Percentiles rank a stretch among this genome's conserved stretches.
Conservation (phyloP, 768 basidiomycete species). For the Wakefieldia striispora region DNA sequence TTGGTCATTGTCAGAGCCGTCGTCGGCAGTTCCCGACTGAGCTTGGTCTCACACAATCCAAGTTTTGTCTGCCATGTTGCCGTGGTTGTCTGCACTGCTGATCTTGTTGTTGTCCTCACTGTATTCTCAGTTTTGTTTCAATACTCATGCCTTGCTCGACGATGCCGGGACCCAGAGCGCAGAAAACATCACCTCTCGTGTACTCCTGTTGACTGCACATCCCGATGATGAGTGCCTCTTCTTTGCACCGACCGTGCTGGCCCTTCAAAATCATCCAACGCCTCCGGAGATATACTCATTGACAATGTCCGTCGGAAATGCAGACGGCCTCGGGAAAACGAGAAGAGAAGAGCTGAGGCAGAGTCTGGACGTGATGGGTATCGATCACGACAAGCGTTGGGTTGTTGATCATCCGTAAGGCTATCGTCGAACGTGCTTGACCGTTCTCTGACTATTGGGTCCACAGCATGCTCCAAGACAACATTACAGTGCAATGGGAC, state of each 20-base stretch:
- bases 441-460: constrained; percentile 17
- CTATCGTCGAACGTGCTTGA: constrained; percentile 1
- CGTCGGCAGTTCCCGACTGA: constrained; percentile 20
- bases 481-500: constrained; percentile 68
- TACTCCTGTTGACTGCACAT: constrained; percentile 84
- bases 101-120: constrained; percentile 21
- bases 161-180: background rate
- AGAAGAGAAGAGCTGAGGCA: constrained; percentile 56
- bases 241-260: constrained; percentile 81
- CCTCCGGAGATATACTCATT: constrained; percentile 51
- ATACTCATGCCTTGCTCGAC: constrained; percentile 20
- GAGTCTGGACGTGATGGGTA: constrained; percentile 68
- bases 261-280: constrained; percentile 35
- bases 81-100: constrained; percentile 15
- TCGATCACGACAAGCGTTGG: constrained; percentile 52
- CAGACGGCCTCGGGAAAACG: constrained; percentile 67
- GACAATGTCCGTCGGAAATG: constrained; percentile 78
- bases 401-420: constrained; percentile 73
- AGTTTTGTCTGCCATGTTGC: constrained; percentile 15
- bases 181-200: constrained; percentile 11
- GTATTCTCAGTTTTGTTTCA: constrained; percentile 26
- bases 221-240: constrained; percentile 96
- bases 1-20: constrained; percentile 23
- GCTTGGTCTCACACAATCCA: background rate
- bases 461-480: constrained; percentile 66